Evolutionary conservation across 306 rosid species (phyloP).

Genomic region (Benincasa hispida): DNA sequence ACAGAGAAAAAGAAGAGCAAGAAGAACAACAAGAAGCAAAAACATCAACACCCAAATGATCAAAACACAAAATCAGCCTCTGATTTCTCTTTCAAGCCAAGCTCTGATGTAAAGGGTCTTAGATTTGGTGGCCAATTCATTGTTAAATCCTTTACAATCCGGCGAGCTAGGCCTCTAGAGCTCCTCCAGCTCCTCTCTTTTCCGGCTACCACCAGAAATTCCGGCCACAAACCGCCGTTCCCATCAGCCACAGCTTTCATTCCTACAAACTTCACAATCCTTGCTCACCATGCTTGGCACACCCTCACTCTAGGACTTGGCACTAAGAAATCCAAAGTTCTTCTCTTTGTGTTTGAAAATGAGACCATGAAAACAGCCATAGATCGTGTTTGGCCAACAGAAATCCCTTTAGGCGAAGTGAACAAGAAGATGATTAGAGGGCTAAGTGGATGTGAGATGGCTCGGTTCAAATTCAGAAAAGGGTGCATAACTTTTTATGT

Average conservation of each 20-base stretch:
- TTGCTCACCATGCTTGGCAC: conserved; percentile 97
- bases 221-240: conserved; percentile 28
- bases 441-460: conserved; percentile 63
- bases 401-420: conserved; percentile 78
- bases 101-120: conserved; percentile 80
- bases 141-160: conserved; percentile 81
- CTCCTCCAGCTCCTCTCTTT: conserved; percentile 64
- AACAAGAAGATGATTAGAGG: conserved; percentile 74
- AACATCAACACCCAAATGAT: conserved; percentile 80
- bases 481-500: conserved; percentile 90
- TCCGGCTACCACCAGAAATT: conserved; percentile 33
- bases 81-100: conserved; percentile 85
- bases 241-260: conserved; percentile 79
- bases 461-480: conserved; percentile 89
- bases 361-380: conserved; percentile 41
- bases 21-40: conserved; percentile 60
- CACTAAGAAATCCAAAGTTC: conserved; percentile 78
- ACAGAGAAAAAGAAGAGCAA: conserved; percentile 37
- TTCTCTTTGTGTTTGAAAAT: conserved; percentile 66
- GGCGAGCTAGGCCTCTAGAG: conserved; percentile 64
- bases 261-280: conserved; percentile 90
- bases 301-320: conserved; percentile 93
- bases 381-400: conserved; percentile 69
- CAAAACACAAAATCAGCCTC: conserved; percentile 52
- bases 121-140: conserved; percentile 94